Base-by-base conservation (phyloP, 345 rosid species). In the Bretschneidera sinensis region DNA sequence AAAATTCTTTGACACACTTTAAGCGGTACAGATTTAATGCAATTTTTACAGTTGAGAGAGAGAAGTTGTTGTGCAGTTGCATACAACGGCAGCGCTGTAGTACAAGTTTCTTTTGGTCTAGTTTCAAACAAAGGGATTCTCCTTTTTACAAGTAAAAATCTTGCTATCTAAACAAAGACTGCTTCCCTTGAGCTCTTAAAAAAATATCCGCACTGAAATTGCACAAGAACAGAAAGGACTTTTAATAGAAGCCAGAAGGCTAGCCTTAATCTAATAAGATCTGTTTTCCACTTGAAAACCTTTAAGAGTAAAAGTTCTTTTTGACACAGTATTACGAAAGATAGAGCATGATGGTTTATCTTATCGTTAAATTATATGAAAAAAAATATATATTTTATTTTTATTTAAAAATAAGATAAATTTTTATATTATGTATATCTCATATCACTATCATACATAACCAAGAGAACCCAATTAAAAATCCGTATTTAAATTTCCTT, bases 61-160 rank as follows among this genome's bases (percentile, higher is more conserved):
- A 20, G 53, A 65, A 59, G 58, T 60, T n/a, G n/a, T n/a, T 59
- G 64, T 68, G 50, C 64, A 48, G 66, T 62, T 64, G 66, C 39
- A 64, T 58, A 51, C 67, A 48, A 53, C 50, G 18, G 10, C 66
- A 74, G 54, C 34, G 62, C 70, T 47, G 58, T 13, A 39, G 8
- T 70, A 59, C 76, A 62, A 73, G 68, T 58, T 39, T 39, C 16
- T n/a, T n/a, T n/a, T 62, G 77, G 74, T 75, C 68, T 66, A n/a
- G 71, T 69, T 55, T 53, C 48, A 63, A 63, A 34, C 72, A 58
- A 45, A 63, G 63, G 24, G 63, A 49, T 57, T 64, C 18, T 48
- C 56, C 47, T 70, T 61, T 57, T 21, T 54, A 43, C 62, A 51
- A 55, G 61, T 71, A 53, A 50, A 53, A 55, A 67, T 59, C 65